Base-by-base conservation (phyloP, 1,284 basidiomycete genomes). In the Xerocomus minutiporus region DNA sequence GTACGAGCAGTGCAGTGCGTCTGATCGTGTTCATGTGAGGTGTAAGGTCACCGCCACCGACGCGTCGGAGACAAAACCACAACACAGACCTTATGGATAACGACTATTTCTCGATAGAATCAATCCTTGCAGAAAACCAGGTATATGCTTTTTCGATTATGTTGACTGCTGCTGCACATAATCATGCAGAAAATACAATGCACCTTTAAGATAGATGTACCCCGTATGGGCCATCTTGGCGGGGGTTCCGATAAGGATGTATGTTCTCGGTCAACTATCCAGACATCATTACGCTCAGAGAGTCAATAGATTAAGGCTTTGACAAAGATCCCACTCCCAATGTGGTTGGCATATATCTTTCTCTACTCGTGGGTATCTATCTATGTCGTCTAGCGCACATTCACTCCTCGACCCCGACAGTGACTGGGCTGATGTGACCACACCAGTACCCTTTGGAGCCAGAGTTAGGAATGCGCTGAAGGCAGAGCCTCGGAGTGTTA, bases 121-220 rank as follows among this genome's bases (percentile, higher is more conserved):
- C 89, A 5, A 94, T 95, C 57, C 79, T 95, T 20, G 87, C 92
- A 15, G 91, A 93, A 63, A 93, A 94, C 63, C 93, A 94, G 76
- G 90, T 85, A 61, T 38, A 68, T 61, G 15, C 12, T 11, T 42
- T 31, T n/a, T 45, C 17, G 3, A 42, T 29, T 23, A 31, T 26
- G 28, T 31, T 17, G 49, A 20, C 17, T 12, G 26, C n/a, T 28
- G 11, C 12, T 46, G 26, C 17, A 52, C 15, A 34, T 28, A 8
- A 23, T 35, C 34, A n/a, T 48, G 38, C 62, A 93, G 89, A 95
- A 93, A 81, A 78, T 95, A 38, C 88, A 91, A 71, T 94, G 92
- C 66, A 89, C 85, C 3, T 95, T 96, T 76, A 88, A 88, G 59
- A 77, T 88, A 43, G 84, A 88, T 55, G 84, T 95, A n/a, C 83